These are phyloP conservation scores for Papiliotrema terrestris DNA, from an alignment of 1,284 basidiomycete genomes.

Conservation along the genomic window DNA sequence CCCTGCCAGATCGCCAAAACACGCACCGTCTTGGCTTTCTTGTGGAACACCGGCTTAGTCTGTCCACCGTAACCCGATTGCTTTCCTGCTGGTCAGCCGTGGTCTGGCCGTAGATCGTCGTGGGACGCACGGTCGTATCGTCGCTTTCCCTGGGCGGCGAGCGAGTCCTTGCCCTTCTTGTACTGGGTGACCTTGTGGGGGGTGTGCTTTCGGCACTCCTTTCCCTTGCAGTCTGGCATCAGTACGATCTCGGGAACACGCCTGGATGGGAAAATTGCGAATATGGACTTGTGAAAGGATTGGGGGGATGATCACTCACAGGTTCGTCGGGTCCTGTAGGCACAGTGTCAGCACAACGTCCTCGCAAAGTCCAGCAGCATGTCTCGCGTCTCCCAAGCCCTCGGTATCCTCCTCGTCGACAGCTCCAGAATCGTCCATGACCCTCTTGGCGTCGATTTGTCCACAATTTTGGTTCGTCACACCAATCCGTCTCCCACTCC, in stretches of 20 bases:
- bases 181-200: slow-evolving; percentile 96
- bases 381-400: background rate
- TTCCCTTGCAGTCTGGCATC: slow-evolving; percentile 88
- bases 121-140: slow-evolving; percentile 81
- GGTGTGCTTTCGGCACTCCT: slow-evolving; percentile 98
- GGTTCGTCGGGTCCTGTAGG: slow-evolving; percentile 48
- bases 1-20: background rate
- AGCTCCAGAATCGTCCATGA: background rate
- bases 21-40: slow-evolving; percentile 50
- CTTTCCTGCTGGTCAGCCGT: slow-evolving; percentile 54
- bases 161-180: slow-evolving; percentile 97
- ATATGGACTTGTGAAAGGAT: background rate
- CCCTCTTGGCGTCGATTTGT: background rate
- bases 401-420: background rate
- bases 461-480: background rate
- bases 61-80: slow-evolving; percentile 99
- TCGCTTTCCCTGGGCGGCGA: slow-evolving; percentile 98
- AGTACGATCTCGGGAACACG: background rate
- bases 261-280: background rate
- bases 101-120: background rate
- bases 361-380: background rate
- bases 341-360: slow-evolving; percentile 1
- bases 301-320: slow-evolving; percentile 18
- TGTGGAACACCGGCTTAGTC: slow-evolving; percentile 99
- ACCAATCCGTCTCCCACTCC: background rate